These are phyloP conservation scores for Aurinia saxatilis DNA, from an alignment of 345 rosid species.

Conservation along the genomic window DNA sequence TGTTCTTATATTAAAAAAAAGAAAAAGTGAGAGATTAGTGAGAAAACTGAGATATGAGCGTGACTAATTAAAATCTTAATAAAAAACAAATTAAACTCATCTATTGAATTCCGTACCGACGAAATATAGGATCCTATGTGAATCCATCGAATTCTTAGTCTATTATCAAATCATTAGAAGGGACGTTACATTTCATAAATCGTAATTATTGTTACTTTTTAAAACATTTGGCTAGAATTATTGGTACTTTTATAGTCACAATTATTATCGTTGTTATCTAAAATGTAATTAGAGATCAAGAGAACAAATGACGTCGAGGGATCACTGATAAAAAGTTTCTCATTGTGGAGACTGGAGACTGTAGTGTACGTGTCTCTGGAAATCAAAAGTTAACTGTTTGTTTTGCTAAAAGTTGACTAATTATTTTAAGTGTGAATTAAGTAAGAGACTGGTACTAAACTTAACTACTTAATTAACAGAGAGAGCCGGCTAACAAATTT, in stretches of 20 bases:
- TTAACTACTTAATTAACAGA: background rate
- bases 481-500: background rate
- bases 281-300: background rate
- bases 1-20: no score
- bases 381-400: background rate
- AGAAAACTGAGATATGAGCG: background rate
- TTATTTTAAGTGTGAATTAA: background rate
- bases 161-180: constrained; percentile 5
- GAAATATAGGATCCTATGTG: constrained; percentile 17
- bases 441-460: background rate
- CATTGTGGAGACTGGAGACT: background rate
- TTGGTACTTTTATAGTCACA: constrained; percentile 11
- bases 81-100: background rate
- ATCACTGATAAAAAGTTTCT: background rate
- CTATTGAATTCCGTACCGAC: no score
- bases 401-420: background rate
- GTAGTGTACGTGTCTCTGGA: no score
- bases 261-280: background rate
- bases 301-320: constrained; percentile 4
- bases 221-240: background rate
- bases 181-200: background rate
- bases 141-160: background rate
- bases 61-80: background rate
- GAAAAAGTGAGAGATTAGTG: no score
- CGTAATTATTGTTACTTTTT: background rate